These are phyloP conservation scores for Pharus latifolius DNA, from an alignment of 176 grass and related monocot species.

Conservation along the genomic window DNA sequence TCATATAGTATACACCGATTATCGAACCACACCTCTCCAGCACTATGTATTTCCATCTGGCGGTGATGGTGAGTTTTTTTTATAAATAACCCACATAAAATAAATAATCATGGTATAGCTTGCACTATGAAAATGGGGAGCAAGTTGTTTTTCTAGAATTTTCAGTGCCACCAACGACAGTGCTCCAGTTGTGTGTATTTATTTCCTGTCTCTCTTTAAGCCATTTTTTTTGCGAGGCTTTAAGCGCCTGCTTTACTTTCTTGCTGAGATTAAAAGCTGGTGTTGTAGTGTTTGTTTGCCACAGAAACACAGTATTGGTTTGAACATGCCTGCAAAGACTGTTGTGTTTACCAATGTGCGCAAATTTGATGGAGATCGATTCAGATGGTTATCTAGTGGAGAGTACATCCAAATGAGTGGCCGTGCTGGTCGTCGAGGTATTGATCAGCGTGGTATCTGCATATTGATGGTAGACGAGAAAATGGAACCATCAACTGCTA, in stretches of 20 bases:
- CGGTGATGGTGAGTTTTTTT: too few species aligned
- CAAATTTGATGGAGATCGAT: constrained; percentile 58
- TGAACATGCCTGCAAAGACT: constrained; percentile 60
- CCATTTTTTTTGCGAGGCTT: too few species aligned
- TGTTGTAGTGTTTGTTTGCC: constrained; percentile 47
- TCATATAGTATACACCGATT: constrained; percentile 52
- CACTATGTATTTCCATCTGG: too few species aligned
- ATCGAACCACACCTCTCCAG: constrained; percentile 46
- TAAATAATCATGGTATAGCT: too few species aligned
- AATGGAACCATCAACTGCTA: constrained; percentile 49
- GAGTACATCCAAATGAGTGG: constrained; percentile 64
- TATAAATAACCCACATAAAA: too few species aligned
- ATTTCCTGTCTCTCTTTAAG: too few species aligned
- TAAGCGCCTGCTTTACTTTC: too few species aligned
- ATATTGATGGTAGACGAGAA: constrained; percentile 60
- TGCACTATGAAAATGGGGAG: too few species aligned
- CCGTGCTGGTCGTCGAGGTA: constrained; percentile 41
- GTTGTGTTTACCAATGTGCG: constrained; percentile 52
- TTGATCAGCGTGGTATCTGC: constrained; percentile 51
- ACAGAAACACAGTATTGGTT: constrained; percentile 55
- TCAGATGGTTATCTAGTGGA: constrained; percentile 46
- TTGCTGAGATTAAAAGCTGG: too few species aligned
- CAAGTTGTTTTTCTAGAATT: too few species aligned
- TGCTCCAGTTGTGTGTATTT: too few species aligned
- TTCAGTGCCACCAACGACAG: too few species aligned